Evolutionary conservation across 2,329 filamentous ascomycete species (phyloP).

Genomic region (Pseudocercospora ulei): DNA sequence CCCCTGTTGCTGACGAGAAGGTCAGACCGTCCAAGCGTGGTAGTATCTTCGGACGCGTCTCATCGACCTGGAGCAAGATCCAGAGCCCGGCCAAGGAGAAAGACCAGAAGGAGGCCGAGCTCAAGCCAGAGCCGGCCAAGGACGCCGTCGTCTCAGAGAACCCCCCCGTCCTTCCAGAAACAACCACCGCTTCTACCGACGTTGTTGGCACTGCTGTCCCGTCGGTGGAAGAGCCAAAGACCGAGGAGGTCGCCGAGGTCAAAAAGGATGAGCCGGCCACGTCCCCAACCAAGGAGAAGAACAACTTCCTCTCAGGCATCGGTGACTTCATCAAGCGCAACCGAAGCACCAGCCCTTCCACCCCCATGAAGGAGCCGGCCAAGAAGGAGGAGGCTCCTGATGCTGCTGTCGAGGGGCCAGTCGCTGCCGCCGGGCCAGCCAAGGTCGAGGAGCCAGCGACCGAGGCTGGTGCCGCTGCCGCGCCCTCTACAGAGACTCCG

Average conservation of each 20-base stretch:
- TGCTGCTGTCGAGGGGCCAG: slow-evolving; percentile 25
- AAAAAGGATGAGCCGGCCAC: slow-evolving; percentile 34
- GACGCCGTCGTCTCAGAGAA: slow-evolving; percentile 39
- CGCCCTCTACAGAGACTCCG: slow-evolving; percentile 27
- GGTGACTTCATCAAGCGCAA: slow-evolving; percentile 31
- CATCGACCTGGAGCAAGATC: slow-evolving; percentile 51
- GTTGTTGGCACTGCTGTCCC: slow-evolving; percentile 31
- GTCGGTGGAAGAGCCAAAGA: slow-evolving; percentile 32
- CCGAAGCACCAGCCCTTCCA: slow-evolving; percentile 34
- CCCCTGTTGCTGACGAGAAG: slow-evolving; percentile 39
- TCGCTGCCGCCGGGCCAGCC: slow-evolving; percentile 19
- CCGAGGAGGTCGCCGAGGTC: slow-evolving; percentile 36
- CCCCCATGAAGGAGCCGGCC: slow-evolving; percentile 32
- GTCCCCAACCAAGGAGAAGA: slow-evolving; percentile 32
- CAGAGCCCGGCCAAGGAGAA: slow-evolving; percentile 50
- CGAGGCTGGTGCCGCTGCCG: slow-evolving; percentile 27
- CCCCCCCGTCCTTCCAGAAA: slow-evolving; percentile 33
- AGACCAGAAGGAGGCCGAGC: slow-evolving; percentile 62
- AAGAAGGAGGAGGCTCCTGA: slow-evolving; percentile 28
- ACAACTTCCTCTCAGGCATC: slow-evolving; percentile 30
- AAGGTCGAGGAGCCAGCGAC: slow-evolving; percentile 27
- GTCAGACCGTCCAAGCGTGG: slow-evolving; percentile 68
- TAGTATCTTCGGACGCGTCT: slow-evolving; percentile 63
- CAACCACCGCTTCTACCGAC: slow-evolving; percentile 38
- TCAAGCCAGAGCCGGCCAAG: slow-evolving; percentile 44